phyloP scores from a whole-genome alignment of 768 basidiomycete species.

The Tricholoma hemisulphureum region DNA sequence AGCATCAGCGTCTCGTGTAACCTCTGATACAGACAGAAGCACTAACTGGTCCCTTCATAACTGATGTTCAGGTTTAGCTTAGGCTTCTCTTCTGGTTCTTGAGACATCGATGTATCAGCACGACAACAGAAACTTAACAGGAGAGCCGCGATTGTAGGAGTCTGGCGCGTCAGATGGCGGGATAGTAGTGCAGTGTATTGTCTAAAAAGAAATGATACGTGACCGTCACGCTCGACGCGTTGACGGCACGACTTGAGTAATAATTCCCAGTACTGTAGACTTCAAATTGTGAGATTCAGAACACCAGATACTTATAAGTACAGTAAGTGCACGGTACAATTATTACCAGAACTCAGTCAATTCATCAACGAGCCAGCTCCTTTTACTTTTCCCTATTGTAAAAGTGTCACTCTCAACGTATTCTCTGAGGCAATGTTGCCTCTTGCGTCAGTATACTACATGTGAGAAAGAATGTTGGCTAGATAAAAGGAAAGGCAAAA shows the following conservation, averaged over 20 bases:
- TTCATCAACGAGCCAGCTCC: too few relatives aligned
- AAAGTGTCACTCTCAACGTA: too few relatives aligned
- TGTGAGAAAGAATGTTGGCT: not conserved
- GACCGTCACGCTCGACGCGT: conserved; percentile 11
- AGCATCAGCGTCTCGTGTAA: not conserved
- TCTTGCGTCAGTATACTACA: not conserved
- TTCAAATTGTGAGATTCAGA: too few relatives aligned
- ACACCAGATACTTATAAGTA: too few relatives aligned
- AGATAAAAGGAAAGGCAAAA: not conserved
- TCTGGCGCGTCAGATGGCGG: not conserved
- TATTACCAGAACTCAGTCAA: too few relatives aligned
- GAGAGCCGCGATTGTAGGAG: not conserved
- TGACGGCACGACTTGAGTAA: conserved; percentile 3
- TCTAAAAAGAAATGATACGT: conserved; percentile 4
- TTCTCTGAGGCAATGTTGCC: too few relatives aligned
- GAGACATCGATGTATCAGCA: conserved; percentile 34
- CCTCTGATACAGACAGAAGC: not conserved
- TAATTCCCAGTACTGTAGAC: too few relatives aligned
- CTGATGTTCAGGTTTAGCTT: conserved; percentile 62
- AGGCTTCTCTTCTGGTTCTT: conserved; percentile 63
- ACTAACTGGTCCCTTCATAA: conserved; percentile 54
- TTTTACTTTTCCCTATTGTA: too few relatives aligned
- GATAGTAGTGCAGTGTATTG: conserved; percentile 1
- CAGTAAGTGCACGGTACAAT: too few relatives aligned
- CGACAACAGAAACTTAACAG: not conserved